Conservation (phyloP, 2,329 filamentous ascomycete species). For the Aspergillus brasiliensis region DNA sequence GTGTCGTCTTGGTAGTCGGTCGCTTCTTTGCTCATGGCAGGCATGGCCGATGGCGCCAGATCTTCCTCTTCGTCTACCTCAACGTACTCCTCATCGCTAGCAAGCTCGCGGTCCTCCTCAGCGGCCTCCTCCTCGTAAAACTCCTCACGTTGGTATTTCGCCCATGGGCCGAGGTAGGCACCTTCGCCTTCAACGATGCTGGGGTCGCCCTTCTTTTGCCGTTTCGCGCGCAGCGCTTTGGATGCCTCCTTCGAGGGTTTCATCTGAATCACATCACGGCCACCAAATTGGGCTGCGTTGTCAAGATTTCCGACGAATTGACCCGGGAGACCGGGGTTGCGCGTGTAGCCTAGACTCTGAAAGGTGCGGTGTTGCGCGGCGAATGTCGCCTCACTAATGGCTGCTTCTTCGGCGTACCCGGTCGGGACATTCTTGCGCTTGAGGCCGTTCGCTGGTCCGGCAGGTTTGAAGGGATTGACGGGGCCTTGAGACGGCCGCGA, state of each 20-base stretch:
- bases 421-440: conserved; percentile 84
- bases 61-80: conserved; percentile 61
- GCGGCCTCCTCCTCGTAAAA: conserved; percentile 69
- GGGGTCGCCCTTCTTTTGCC: conserved; percentile 83
- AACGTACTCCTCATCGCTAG: conserved; percentile 77
- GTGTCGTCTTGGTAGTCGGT: conserved; percentile 56
- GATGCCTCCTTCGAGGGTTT: conserved; percentile 70
- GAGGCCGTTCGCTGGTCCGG: conserved; percentile 52
- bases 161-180: conserved; percentile 94
- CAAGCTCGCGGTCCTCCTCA: conserved; percentile 70
- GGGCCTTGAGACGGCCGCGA: conserved; percentile 68
- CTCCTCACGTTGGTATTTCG: conserved; percentile 74
- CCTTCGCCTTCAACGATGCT: conserved; percentile 82
- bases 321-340: conserved; percentile 48
- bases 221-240: conserved; percentile 67
- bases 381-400: conserved; percentile 88
- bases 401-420: conserved; percentile 83
- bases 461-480: conserved; percentile 72
- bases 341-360: conserved; percentile 63
- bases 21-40: conserved; percentile 53
- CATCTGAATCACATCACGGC: conserved; percentile 57
- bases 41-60: conserved; percentile 55
- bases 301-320: conserved; percentile 53
- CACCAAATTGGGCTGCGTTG: conserved; percentile 48
- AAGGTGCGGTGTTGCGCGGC: conserved; percentile 82